Evolutionary conservation across 768 basidiomycete genomes (phyloP), one percentile per base, ranked within the genome.

Genomic region (Tylopilus intermedius): DNA sequence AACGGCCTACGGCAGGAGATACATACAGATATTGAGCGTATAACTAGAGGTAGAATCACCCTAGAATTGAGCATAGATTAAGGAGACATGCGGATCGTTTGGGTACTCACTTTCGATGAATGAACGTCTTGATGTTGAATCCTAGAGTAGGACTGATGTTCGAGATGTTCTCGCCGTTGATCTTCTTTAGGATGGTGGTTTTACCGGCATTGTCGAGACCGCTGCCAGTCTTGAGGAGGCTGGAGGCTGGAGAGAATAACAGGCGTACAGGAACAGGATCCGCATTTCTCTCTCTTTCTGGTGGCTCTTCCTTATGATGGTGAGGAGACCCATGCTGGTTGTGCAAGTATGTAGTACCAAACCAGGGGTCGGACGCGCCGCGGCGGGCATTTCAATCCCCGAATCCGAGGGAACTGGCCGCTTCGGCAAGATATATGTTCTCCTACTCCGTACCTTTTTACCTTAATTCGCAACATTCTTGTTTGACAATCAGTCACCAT

Each of bases 151-250:
- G 96, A 63, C 88, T 91, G 50, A 98, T 84, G 47, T 77, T 80
- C 62, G 77, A 78, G 60, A 95, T 92, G 70, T 95, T 90, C 71
- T 98, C 95, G 21, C 84, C 88, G 56, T 90, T 94, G 57, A 98
- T 77, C 69, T 90, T 91, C 76, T 97, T 98, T 53, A 98, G 71
- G 59, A 98, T 96, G 2, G 95, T 99, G 2, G 96, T 98, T 76
- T 99, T 98, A 49, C 96, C 96, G 2, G 95, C 96, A 66, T 99
- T 98, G 69, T 98, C 96, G 14, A 99, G 82, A 8, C 96, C 95
- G 41, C 95, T 98, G 66, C 33, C 52, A 46, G 54, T 51, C 55
- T 56, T 57, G 63, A 67, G 54, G 47, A 51, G 45, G 32, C 24
- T 40, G 47, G 46, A 52, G 21, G 42, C 14, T 27, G 24, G 58